These are phyloP conservation scores for Cladosporium sp. DNA, from an alignment of 2,329 filamentous ascomycete species.

Conservation along the genomic window DNA sequence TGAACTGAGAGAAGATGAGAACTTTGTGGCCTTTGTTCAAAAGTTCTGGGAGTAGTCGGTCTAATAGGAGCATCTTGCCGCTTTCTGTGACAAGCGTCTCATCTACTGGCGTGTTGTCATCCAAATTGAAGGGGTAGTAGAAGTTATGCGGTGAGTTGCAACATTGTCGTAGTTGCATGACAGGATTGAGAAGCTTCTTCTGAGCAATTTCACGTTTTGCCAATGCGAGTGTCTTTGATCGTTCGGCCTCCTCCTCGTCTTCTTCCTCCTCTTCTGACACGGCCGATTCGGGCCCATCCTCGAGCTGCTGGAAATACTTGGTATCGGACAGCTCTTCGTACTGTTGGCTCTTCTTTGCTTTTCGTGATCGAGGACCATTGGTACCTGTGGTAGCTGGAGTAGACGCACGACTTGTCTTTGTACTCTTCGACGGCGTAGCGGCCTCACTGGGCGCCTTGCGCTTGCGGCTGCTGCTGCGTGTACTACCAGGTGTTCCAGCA, in stretches of 20 bases:
- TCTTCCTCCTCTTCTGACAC: constrained; percentile 45
- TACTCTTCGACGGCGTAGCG: constrained; percentile 65
- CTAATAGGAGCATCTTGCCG: constrained; percentile 93
- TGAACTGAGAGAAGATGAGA: constrained; percentile 95
- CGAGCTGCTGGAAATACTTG: constrained; percentile 78
- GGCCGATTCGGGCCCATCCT: constrained; percentile 53
- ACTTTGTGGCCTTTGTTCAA: constrained; percentile 80
- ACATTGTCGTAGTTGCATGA: constrained; percentile 87
- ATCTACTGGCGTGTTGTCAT: constrained; percentile 62
- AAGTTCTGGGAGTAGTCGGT: constrained; percentile 76
- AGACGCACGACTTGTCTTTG: constrained; percentile 71
- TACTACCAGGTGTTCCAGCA: constrained; percentile 50
- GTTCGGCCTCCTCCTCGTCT: constrained; percentile 63
- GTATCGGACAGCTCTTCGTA: constrained; percentile 76
- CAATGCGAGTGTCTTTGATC: constrained; percentile 68
- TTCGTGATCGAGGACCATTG: constrained; percentile 55
- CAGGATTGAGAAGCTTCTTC: constrained; percentile 89
- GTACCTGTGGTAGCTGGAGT: constrained; percentile 63
- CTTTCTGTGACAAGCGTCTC: constrained; percentile 82
- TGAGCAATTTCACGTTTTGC: constrained; percentile 84
- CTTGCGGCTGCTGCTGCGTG: constrained; percentile 54
- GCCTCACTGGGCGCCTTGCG: constrained; percentile 52
- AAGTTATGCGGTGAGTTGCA: constrained; percentile 97
- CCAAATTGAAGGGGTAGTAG: constrained; percentile 79
- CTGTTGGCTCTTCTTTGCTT: constrained; percentile 55